These are phyloP conservation scores for Scutellaria minor DNA, from an alignment of 257 asterid genomes.

Conservation along the genomic window DNA sequence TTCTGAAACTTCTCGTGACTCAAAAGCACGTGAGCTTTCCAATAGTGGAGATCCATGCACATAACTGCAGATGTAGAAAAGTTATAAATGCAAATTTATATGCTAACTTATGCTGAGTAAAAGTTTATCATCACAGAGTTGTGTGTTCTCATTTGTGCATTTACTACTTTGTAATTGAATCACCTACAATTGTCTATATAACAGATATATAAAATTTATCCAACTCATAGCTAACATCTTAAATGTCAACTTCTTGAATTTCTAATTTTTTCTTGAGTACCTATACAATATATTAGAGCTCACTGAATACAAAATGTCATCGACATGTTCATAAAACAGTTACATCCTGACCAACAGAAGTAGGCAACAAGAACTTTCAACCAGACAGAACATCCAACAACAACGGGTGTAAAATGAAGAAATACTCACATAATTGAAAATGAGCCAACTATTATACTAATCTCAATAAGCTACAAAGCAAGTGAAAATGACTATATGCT, in stretches of 20 bases:
- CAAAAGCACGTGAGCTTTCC: constrained; percentile 85
- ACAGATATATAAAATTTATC: constrained; percentile 10
- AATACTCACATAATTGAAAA: constrained; percentile 10
- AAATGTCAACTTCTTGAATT: constrained; percentile 15
- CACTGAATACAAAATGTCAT: constrained; percentile 8
- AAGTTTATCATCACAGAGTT: neutral
- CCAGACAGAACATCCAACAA: constrained; percentile 26
- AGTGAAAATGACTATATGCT: constrained; percentile 29
- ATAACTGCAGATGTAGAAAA: constrained; percentile 56
- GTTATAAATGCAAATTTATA: constrained; percentile 19
- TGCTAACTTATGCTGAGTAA: constrained; percentile 11
- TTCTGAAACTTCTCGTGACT: constrained; percentile 81
- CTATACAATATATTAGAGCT: constrained; percentile 8
- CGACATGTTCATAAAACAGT: neutral
- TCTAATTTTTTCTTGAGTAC: constrained; percentile 5
- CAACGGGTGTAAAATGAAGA: constrained; percentile 23
- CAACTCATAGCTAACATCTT: constrained; percentile 27
- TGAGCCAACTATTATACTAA: constrained; percentile 18
- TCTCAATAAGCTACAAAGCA: constrained; percentile 27
- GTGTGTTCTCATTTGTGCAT: constrained; percentile 16
- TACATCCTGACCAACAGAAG: constrained; percentile 21
- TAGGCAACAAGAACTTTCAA: constrained; percentile 26
- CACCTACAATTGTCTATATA: neutral
- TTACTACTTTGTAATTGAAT: constrained; percentile 12
- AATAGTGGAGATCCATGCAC: constrained; percentile 91